Evolutionary conservation across 2,329 filamentous ascomycete genomes (phyloP).

Genomic region (Chaetoscypha palmicola): DNA sequence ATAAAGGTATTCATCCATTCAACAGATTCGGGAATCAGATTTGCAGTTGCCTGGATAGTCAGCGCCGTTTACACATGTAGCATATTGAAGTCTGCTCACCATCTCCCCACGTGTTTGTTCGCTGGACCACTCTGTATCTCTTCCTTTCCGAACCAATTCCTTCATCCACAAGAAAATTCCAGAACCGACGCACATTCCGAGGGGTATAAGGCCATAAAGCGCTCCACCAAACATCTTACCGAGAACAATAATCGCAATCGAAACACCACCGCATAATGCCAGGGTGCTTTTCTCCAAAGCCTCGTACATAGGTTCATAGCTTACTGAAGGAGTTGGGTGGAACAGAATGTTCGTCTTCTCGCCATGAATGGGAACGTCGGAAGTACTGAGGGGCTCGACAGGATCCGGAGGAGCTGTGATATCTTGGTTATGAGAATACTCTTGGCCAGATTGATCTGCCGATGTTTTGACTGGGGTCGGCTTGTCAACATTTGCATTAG

Average conservation of each 20-base stretch:
- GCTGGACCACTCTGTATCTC: slow-evolving; percentile 80
- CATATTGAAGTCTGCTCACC: too few species aligned
- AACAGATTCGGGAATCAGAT: slow-evolving; percentile 86
- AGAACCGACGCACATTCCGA: slow-evolving; percentile 64
- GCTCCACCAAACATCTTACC: slow-evolving; percentile 75
- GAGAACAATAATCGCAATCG: slow-evolving; percentile 65
- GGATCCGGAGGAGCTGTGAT: slow-evolving; percentile 87
- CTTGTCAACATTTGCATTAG: slow-evolving; percentile 81
- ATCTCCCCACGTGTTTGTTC: slow-evolving; percentile 80
- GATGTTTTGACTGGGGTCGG: slow-evolving; percentile 66
- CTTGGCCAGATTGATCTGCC: slow-evolving; percentile 61
- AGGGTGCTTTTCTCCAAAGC: slow-evolving; percentile 69
- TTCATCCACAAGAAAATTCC: slow-evolving; percentile 87
- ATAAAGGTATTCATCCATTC: slow-evolving; percentile 94
- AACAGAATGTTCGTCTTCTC: slow-evolving; percentile 97
- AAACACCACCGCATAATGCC: slow-evolving; percentile 61
- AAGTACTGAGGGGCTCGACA: slow-evolving; percentile 71
- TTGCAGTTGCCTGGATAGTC: slow-evolving; percentile 59
- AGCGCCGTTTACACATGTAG: too few species aligned
- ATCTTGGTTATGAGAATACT: slow-evolving; percentile 82
- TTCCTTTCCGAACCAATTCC: slow-evolving; percentile 73
- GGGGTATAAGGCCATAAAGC: slow-evolving; percentile 67
- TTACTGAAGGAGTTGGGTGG: slow-evolving; percentile 84
- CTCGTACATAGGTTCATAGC: slow-evolving; percentile 82
- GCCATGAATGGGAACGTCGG: slow-evolving; percentile 89